Conservation (phyloP, 495 filamentous ascomycete genomes). For the Niebla homalea region DNA sequence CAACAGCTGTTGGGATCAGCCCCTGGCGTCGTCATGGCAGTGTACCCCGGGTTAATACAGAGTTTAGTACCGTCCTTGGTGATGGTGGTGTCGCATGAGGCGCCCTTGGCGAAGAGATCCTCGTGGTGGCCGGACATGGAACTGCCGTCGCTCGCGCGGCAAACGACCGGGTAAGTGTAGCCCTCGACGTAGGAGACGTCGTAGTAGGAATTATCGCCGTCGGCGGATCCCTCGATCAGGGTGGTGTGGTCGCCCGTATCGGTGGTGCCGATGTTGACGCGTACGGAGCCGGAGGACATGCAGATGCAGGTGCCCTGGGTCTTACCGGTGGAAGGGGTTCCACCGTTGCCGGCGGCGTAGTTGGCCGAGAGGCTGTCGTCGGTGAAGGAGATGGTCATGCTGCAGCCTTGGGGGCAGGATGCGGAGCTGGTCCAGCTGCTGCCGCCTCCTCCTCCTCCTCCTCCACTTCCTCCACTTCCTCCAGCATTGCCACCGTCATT, state of each 20-base stretch:
- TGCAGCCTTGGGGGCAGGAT: background rate
- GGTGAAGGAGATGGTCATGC: constrained; percentile 3
- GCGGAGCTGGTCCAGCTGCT: background rate
- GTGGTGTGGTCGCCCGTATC: background rate
- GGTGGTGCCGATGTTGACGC: constrained; percentile 2
- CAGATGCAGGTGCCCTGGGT: constrained; percentile 1
- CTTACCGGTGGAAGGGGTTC: background rate
- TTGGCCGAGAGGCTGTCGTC: background rate
- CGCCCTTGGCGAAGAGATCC: background rate
- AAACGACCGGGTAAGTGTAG: constrained; percentile 1
- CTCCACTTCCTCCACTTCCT: no score
- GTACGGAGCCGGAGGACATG: constrained; percentile 1
- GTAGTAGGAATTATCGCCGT: background rate
- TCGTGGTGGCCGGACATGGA: constrained; percentile 1
- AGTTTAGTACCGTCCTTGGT: background rate
- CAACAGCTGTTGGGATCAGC: background rate
- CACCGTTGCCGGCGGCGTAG: constrained; percentile 1
- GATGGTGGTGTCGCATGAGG: background rate
- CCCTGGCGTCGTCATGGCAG: background rate
- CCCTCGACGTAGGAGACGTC: constrained; percentile 6
- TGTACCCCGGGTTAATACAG: background rate
- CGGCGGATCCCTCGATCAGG: background rate
- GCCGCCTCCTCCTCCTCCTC: no score
- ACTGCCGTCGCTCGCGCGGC: background rate
- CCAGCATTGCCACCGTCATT: no score